A percentile compares a stretch with the other conserved stretches of the same genome.
Conservation (phyloP, 352 stramenopile species). For the Blastocystis hominis region DNA sequence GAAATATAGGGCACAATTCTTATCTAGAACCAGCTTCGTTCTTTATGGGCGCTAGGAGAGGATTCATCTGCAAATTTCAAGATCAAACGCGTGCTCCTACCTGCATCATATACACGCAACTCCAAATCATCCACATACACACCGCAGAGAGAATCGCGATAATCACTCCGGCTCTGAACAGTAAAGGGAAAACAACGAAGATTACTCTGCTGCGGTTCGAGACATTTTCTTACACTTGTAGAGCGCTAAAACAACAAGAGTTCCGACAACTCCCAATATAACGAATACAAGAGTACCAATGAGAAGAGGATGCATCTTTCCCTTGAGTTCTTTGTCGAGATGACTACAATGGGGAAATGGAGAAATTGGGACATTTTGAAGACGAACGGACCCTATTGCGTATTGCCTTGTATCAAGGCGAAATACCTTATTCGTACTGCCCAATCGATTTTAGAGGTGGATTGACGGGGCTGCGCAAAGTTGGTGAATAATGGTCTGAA, state of each 20-base stretch:
- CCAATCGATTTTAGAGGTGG: no score
- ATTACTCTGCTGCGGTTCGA: neutral
- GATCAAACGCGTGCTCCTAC: neutral
- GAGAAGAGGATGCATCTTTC: constrained; percentile 51
- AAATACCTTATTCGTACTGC: no score
- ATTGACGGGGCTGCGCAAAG: no score
- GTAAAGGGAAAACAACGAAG: neutral
- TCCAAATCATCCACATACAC: constrained; percentile 57
- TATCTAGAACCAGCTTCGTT: neutral
- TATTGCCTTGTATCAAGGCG: no score
- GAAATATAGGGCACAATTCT: neutral
- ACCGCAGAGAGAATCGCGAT: constrained; percentile 2
- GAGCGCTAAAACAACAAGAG: constrained; percentile 1
- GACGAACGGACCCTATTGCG: no score
- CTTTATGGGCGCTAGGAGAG: constrained; percentile 4
- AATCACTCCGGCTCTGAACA: constrained; percentile 14
- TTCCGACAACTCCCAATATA: neutral
- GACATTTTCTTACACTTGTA: constrained; percentile 53
- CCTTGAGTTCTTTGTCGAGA: neutral
- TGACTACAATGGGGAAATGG: neutral
- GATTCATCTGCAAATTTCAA: constrained; percentile 1
- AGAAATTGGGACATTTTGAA: neutral
- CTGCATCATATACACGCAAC: constrained; percentile 57
- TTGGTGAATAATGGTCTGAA: neutral
- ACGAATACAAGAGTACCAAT: constrained; percentile 24